Base-by-base conservation (phyloP, 768 basidiomycete species). In the Phanerodontia chrysosporium region DNA sequence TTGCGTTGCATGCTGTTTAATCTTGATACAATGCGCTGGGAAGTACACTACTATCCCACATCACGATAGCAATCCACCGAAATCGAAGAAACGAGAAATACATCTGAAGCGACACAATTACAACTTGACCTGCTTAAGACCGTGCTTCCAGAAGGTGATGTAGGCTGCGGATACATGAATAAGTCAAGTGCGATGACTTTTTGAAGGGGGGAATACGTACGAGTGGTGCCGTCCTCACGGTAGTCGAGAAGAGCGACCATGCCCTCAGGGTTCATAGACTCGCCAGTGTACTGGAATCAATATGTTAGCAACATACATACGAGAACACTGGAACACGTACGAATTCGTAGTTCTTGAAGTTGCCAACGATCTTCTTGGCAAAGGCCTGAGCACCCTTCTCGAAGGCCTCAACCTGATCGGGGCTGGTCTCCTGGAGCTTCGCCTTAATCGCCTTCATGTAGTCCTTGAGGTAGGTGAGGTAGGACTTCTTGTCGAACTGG, bases 181-280 rank as follows among this genome's bases (percentile, higher is more conserved):
- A 14, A 21, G 18, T 3, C 16, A 12, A 45, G 7, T 60, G 27
- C 5, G 21, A 46, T 22, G 25, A 36, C 29, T 56, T 45, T 32
- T 18, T 18, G 49, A 25, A 18, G 16, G 9, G 49, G 25, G 22
- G 24, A 42, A 39, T 21, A 80, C 88, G 70, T 73, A 92, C 91
- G 91, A 30, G 92, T 94, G 62, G 83, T 63, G 64, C 90, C 90
- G 72, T 94, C 92, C 74, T 81, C 86, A 39, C 97, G 85, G 78
- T 94, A 99, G 79, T 99, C 96, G 69, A 98, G 84, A 49, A 98
- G 83, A 45, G 87, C 92, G 65, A 98, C 82, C 92, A 96, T 90
- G 58, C 95, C 96, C 3, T 97, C 90, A n/a, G 84, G 77, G 71
- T 92, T 82, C 89, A 91, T 89, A 44, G 55, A 66, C 70, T 87